A percentile compares a stretch with the other conserved stretches of the same genome.
Evolutionary conservation across 2,329 filamentous ascomycete species (phyloP).

Genomic region (Scytalidium sp.): DNA sequence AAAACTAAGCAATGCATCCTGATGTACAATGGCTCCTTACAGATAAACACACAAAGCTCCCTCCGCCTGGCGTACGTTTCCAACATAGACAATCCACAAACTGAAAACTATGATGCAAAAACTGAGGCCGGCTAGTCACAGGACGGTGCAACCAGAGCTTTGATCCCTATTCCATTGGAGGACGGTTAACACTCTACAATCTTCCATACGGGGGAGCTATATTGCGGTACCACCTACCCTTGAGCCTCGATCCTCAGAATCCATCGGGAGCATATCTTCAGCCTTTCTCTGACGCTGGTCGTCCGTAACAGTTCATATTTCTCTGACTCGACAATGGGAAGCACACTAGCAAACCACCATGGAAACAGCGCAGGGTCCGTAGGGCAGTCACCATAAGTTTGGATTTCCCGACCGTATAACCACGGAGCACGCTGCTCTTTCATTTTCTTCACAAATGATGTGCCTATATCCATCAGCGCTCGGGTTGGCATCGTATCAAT

Average conservation of each 20-base stretch:
- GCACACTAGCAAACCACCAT: slow-evolving; percentile 85
- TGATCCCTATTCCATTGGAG: background rate
- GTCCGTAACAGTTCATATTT: slow-evolving; percentile 75
- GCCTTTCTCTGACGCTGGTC: slow-evolving; percentile 71
- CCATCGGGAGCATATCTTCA: slow-evolving; percentile 83
- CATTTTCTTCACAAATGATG: slow-evolving; percentile 68
- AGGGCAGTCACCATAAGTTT: slow-evolving; percentile 75
- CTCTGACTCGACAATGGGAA: slow-evolving; percentile 74
- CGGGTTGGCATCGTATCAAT: slow-evolving; percentile 57
- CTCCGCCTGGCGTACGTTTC: background rate
- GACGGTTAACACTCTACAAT: background rate
- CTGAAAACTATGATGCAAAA: slow-evolving; percentile 1
- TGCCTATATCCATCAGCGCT: slow-evolving; percentile 62
- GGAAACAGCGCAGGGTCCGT: slow-evolving; percentile 75
- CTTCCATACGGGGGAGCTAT: too few species aligned
- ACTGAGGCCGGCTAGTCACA: slow-evolving; percentile 3
- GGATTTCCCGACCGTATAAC: slow-evolving; percentile 69
- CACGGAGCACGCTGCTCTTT: slow-evolving; percentile 66
- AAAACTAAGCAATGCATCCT: background rate
- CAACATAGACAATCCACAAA: slow-evolving; percentile 1
- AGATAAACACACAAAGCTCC: background rate
- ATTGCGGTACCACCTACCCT: too few species aligned
- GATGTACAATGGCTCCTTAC: background rate
- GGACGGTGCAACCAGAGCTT: background rate
- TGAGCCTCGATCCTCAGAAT: slow-evolving; percentile 49